Evolutionary conservation across 805 yeast species (phyloP), one percentile per base, ranked within the genome.

Genomic region (Candida adriatica): DNA sequence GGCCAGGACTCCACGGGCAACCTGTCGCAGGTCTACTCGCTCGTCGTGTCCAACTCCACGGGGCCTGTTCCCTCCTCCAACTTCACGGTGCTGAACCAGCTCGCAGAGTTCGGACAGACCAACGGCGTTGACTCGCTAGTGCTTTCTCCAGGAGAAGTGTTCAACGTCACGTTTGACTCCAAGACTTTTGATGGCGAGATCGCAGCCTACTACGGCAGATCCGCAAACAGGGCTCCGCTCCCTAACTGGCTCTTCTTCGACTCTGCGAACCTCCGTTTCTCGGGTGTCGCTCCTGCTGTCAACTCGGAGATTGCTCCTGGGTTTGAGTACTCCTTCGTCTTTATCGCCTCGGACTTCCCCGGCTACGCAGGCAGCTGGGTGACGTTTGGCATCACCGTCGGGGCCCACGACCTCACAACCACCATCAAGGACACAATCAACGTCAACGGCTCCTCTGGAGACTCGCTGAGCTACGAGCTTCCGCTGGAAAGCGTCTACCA

Each of bases 261-360:
- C 49, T 46, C 65, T 3, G 48, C 69, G 5, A 63, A 66, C 23
- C 61, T 85, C 42, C 70, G 82, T 14, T 90, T 87, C 56, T 66
- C 75, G 26, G 98, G 98, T 19, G 78, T 79, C 2, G 90, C 95
- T 1, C 98, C 98, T 8, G 65, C 80, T 6, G 84, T 84, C 19
- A 80, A 84, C 44, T 83, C 96, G 2, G 67, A 71, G 13, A 80
- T 86, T 45, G 98, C 98, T 1, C 97, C 96, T 8, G 84, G 94
- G 24, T 65, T 73, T 42, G 61, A 65, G 25, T 92, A 74, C 53
- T 68, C 72, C 13, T 75, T 90, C 43, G 66, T 75, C 26, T 68
- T 88, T 44, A 75, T 87, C 35, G 96, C 88, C 2, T 65, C 94
- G 2, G 95, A 87, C 48, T 73, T 75, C 48, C 56, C 58, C 16